Evolutionary conservation across 164 flowering plant species (phyloP).

Genomic region (Sedum album): DNA sequence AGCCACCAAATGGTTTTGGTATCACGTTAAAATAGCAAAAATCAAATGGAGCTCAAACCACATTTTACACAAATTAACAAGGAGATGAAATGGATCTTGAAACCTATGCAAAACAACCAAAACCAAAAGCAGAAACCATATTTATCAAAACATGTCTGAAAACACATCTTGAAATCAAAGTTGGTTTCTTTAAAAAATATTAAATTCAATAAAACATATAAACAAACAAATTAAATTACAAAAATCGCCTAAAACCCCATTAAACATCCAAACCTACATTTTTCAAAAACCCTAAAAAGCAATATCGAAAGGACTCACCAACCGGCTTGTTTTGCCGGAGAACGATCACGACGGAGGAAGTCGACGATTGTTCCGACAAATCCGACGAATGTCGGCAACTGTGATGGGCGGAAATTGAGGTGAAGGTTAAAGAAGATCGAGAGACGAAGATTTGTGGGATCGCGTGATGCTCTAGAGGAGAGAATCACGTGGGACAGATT

Average conservation of each 20-base stretch:
- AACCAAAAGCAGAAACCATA: too few relatives aligned
- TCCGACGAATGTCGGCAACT: neutral
- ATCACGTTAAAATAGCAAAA: too few relatives aligned
- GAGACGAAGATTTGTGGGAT: neutral
- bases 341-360: neutral
- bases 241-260: neutral
- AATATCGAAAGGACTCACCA: neutral
- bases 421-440: neutral
- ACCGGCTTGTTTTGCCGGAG: constrained; percentile 1
- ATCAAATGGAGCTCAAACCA: too few relatives aligned
- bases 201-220: neutral
- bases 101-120: too few relatives aligned
- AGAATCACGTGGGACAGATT: constrained; percentile 5
- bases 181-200: neutral
- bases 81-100: neutral
- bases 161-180: too few relatives aligned
- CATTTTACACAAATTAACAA: neutral
- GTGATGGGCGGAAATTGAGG: neutral
- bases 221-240: neutral
- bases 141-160: too few relatives aligned
- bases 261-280: neutral
- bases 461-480: constrained; percentile 2
- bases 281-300: neutral
- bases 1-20: neutral
- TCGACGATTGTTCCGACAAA: neutral